These are phyloP conservation scores for Marsdenia floribunda DNA, from an alignment of 257 asterid species.

Conservation along the genomic window DNA sequence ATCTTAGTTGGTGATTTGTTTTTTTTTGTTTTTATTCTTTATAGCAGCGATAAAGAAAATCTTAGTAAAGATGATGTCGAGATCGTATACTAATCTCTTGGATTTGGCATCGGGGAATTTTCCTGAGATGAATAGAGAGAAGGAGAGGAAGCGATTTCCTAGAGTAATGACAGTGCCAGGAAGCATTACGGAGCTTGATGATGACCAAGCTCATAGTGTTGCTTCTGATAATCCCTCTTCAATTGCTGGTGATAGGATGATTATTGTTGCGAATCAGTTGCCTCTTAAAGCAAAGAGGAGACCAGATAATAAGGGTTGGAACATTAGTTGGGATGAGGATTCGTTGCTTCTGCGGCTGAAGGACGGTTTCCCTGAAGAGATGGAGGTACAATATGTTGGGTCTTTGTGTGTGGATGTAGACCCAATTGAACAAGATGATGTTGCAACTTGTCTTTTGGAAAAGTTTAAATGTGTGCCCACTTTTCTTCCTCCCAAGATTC, in stretches of 20 bases:
- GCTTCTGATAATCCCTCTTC: conserved; percentile 76
- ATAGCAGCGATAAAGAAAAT: conserved; percentile 25
- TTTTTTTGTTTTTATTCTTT: background rate
- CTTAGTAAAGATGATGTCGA: conserved; percentile 65
- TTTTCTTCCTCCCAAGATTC: conserved; percentile 55
- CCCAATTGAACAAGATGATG: conserved; percentile 77
- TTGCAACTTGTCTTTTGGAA: conserved; percentile 56
- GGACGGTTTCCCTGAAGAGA: conserved; percentile 81
- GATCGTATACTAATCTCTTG: conserved; percentile 78
- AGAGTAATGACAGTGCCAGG: conserved; percentile 90
- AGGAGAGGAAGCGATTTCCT: conserved; percentile 59
- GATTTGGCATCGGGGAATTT: conserved; percentile 88
- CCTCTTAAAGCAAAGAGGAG: conserved; percentile 73
- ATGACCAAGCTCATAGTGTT: conserved; percentile 67
- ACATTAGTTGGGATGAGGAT: conserved; percentile 78
- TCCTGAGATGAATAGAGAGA: conserved; percentile 66
- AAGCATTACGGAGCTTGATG: conserved; percentile 67
- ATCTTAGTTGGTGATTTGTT: conserved; percentile 10
- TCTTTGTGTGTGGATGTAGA: conserved; percentile 65
- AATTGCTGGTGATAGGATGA: conserved; percentile 68
- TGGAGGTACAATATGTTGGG: conserved; percentile 79
- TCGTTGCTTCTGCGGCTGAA: conserved; percentile 65
- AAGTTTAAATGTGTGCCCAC: conserved; percentile 68
- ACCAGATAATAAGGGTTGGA: conserved; percentile 85
- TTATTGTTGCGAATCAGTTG: conserved; percentile 66